These are phyloP conservation scores for Chalciporus sp. DNA, from an alignment of 1,284 basidiomycete species.

Conservation along the genomic window DNA sequence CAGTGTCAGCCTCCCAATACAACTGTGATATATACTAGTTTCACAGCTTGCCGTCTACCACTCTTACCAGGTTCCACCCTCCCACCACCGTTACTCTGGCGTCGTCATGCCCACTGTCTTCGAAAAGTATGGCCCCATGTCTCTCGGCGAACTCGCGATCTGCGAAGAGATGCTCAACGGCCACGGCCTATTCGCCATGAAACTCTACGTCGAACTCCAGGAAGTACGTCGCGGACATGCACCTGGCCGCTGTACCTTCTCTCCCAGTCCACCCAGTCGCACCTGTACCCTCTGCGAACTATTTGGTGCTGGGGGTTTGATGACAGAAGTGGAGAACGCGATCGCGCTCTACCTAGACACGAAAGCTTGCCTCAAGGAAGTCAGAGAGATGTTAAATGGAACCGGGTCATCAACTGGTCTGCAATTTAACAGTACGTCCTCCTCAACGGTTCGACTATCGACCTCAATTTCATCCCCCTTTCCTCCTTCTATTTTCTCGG, in stretches of 20 bases:
- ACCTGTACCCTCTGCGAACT: slow-evolving; percentile 17
- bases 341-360: slow-evolving; percentile 10
- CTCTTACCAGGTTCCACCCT: background rate
- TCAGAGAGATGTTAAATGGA: slow-evolving; percentile 8
- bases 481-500: background rate
- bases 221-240: slow-evolving; percentile 3
- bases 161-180: slow-evolving; percentile 20
- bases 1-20: too few species aligned
- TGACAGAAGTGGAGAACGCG: slow-evolving; percentile 8
- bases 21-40: too few species aligned
- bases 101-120: background rate
- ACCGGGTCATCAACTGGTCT: background rate
- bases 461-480: background rate
- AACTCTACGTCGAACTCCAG: slow-evolving; percentile 14
- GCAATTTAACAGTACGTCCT: slow-evolving; percentile 4
- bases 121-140: slow-evolving; percentile 6
- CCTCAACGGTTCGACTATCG: background rate
- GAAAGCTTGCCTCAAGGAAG: slow-evolving; percentile 8
- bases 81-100: background rate
- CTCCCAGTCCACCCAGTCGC: background rate
- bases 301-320: slow-evolving; percentile 9
- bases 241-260: background rate
- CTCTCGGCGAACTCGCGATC: slow-evolving; percentile 14
- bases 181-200: slow-evolving; percentile 9
- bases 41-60: too few species aligned